Base-by-base conservation (phyloP, 371 early-diverging fungal species). In the Mortierella sp. region DNA sequence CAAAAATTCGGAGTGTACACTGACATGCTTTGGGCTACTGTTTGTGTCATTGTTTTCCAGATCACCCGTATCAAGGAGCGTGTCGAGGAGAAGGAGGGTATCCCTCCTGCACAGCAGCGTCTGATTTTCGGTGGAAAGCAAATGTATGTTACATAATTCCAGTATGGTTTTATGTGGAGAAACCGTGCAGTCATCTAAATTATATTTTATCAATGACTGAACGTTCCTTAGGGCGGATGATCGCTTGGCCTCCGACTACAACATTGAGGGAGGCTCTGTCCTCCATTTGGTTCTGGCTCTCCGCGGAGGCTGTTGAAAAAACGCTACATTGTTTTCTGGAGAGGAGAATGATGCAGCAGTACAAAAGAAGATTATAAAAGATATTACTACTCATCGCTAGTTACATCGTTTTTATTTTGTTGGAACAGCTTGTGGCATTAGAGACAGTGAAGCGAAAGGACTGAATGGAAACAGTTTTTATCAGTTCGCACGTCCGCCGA, bases 201-300 rank as follows among this genome's bases (percentile, higher is more conserved):
- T 27, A 28, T 27, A 8, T 12, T 19, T 6, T 28, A 12, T 34
- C 31, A 21, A 7, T 23, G 30, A 51, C 24, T 23, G 23, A 23
- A 12, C 48, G 28, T 30, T 37, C n/a, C 26, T 19, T 46, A 96
- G 95, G 95, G 82, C 90, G 48, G 97, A 98, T 68, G 93, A 96
- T 12, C 92, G 92, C 72, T 87, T 89, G 12, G 93, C 93, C 1
- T 69, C 64, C 1, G 91, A 93, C 21, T 95, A 93, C 80, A 85
- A 84, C 60, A 91, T 99, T 65, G 88, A 87, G 64, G 93, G 92
- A 47, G 99, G 97, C 27, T 92, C 92, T 14, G 95, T 97, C 17
- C 86, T 99, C 46, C 99, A 99, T 81, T 87, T 99, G 83, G 99
- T 99, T 14, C 85, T 99, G 65, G 97, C 99, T 28, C 90, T 99